These are phyloP conservation scores for Penicillium polonicum DNA, from an alignment of 2,329 filamentous ascomycete species.

Conservation along the genomic window DNA sequence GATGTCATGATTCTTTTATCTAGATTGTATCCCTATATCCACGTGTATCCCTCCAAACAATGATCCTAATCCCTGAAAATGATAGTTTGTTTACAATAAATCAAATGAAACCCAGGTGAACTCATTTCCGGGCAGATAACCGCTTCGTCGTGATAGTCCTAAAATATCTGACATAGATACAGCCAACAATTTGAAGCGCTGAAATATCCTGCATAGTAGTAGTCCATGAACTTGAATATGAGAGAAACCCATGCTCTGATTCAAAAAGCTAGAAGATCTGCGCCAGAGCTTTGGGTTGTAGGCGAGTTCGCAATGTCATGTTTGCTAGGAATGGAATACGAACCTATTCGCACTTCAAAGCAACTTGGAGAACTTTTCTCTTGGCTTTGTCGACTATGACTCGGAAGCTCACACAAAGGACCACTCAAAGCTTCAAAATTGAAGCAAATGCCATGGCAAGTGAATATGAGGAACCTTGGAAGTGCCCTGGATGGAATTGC, in stretches of 20 bases:
- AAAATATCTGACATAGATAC: too few species aligned
- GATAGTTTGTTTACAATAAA: too few species aligned
- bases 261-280: neutral
- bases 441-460: neutral
- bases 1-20: neutral
- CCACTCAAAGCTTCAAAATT: neutral
- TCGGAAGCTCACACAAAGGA: neutral
- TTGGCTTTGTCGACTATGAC: neutral
- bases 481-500: neutral
- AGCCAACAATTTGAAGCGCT: neutral
- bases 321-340: neutral
- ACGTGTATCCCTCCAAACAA: neutral
- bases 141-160: too few species aligned
- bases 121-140: too few species aligned
- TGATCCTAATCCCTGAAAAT: too few species aligned
- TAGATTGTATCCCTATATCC: neutral
- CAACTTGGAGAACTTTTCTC: neutral
- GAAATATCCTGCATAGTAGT: neutral
- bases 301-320: neutral
- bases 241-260: too few species aligned
- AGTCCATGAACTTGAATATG: neutral
- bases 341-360: neutral
- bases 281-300: neutral
- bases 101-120: too few species aligned
- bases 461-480: neutral